A percentile compares a stretch with the other conserved stretches of the same genome.
These are phyloP conservation scores for Lathyrus aphaca DNA, from an alignment of 306 rosid species.

Conservation along the genomic window DNA sequence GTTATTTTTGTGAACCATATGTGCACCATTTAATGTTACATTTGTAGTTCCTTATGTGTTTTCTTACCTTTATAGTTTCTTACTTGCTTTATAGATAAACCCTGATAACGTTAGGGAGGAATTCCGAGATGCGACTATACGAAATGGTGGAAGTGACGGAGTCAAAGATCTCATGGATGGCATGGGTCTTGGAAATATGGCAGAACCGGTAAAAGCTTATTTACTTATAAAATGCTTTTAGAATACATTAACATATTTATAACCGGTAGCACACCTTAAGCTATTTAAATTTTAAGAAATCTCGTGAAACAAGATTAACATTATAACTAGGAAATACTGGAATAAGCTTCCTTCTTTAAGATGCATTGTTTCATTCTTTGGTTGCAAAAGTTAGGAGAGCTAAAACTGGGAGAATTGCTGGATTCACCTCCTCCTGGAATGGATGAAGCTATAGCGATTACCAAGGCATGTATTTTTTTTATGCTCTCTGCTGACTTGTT, in stretches of 20 bases:
- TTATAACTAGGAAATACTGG: constrained; percentile 24
- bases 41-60: constrained; percentile 11
- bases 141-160: constrained; percentile 72
- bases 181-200: constrained; percentile 97
- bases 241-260: constrained; percentile 11
- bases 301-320: constrained; percentile 15
- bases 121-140: constrained; percentile 61
- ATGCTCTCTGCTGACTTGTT: constrained; percentile 30
- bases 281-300: constrained; percentile 18
- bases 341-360: constrained; percentile 40
- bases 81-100: constrained; percentile 65
- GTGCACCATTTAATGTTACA: constrained; percentile 6
- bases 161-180: constrained; percentile 98
- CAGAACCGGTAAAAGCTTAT: constrained; percentile 72
- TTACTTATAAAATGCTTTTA: constrained; percentile 19
- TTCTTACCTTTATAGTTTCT: constrained; percentile 50
- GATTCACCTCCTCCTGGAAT: constrained; percentile 99
- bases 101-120: constrained; percentile 97
- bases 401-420: constrained; percentile 89
- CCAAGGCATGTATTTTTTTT: constrained; percentile 61
- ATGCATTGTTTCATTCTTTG: constrained; percentile 37
- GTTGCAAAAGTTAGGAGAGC: constrained; percentile 78
- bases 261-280: background rate
- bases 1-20: constrained; percentile 26
- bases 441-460: constrained; percentile 97